Conservation (phyloP, 176 grass and related monocot genomes). For the Oryza rufipogon region DNA sequence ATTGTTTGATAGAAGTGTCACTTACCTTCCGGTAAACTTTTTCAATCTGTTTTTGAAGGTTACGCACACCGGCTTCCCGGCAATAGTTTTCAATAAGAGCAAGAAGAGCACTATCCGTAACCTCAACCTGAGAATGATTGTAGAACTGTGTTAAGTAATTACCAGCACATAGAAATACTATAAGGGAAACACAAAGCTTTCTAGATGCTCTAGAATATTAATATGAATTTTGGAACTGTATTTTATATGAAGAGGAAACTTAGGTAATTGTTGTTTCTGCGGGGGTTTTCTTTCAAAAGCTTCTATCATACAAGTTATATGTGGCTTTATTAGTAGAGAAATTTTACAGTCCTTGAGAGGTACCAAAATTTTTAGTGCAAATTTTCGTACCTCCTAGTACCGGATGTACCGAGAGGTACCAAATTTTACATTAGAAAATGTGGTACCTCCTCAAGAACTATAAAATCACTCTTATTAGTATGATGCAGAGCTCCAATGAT, state of each 20-base stretch:
- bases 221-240: not conserved
- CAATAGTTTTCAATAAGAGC: slow-evolving; percentile 78
- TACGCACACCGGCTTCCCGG: slow-evolving; percentile 73
- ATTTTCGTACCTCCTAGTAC: no score
- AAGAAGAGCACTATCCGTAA: slow-evolving; percentile 69
- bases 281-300: not conserved
- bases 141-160: not conserved
- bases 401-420: no score
- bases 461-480: not conserved
- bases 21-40: slow-evolving; percentile 75
- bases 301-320: not conserved
- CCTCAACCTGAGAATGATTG: slow-evolving; percentile 52
- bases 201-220: not conserved
- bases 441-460: no score
- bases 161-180: not conserved
- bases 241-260: not conserved
- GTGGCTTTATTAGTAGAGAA: not conserved
- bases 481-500: not conserved
- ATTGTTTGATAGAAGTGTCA: slow-evolving; percentile 4
- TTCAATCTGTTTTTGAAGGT: slow-evolving; percentile 79
- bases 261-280: not conserved
- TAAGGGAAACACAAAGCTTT: not conserved
- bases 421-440: no score
- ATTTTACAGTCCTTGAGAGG: no score
- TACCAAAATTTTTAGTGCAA: no score